Percentiles rank a stretch among this genome's conserved stretches.
phyloP scores from a whole-genome alignment of 345 rosid genomes.

The Rhizophora apiculata region DNA sequence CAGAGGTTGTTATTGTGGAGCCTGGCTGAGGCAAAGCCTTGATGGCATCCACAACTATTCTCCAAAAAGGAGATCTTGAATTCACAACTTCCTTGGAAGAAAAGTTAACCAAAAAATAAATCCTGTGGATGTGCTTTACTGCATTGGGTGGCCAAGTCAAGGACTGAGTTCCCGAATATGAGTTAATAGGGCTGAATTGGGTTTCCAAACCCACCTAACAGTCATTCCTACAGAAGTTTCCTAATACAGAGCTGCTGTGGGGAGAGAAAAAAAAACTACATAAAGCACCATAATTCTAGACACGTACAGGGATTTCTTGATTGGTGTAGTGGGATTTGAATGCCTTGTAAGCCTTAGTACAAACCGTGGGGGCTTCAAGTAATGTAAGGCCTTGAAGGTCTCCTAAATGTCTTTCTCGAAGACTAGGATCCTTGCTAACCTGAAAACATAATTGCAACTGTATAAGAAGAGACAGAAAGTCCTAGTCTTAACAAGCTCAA shows the following conservation, averaged over 20 bases:
- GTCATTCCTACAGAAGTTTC: neutral
- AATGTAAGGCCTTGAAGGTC: conserved; percentile 72
- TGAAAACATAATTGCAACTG: conserved; percentile 24
- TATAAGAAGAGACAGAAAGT: neutral
- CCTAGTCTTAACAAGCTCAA: neutral
- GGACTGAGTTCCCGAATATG: neutral
- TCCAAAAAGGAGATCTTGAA: too few species aligned
- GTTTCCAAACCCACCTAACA: neutral
- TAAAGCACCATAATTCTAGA: neutral
- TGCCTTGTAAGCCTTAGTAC: conserved; percentile 59
- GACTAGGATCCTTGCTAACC: conserved; percentile 62
- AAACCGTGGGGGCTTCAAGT: conserved; percentile 48
- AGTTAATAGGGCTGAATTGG: neutral
- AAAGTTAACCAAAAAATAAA: too few species aligned
- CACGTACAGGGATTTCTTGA: conserved; percentile 75
- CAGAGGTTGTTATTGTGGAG: too few species aligned
- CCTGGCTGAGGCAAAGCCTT: too few species aligned
- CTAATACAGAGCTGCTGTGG: neutral
- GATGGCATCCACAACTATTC: too few species aligned
- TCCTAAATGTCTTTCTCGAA: conserved; percentile 78
- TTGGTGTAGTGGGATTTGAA: conserved; percentile 46
- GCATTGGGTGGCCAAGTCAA: too few species aligned
- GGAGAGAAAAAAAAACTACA: neutral
- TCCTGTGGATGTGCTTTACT: too few species aligned
- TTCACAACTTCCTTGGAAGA: too few species aligned